A percentile compares a stretch with the other conserved stretches of the same genome.
Evolutionary conservation across 345 rosid species (phyloP).

Genomic region (Gossypium ekmanianum): DNA sequence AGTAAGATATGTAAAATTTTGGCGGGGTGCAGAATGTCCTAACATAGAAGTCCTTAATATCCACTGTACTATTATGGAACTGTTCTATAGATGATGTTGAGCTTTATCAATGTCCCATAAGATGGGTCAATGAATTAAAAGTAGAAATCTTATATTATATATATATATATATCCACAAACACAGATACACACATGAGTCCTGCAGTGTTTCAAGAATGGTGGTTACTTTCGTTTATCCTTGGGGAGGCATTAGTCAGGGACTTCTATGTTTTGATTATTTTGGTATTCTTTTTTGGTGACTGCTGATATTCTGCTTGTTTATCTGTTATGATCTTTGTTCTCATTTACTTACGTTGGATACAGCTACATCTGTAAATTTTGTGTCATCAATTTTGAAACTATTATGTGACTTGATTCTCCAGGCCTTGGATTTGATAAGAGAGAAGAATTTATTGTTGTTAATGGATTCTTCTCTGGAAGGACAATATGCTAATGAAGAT

Average conservation of each 20-base stretch:
- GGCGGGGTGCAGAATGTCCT: background rate
- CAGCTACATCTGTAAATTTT: background rate
- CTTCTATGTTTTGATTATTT: background rate
- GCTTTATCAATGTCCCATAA: background rate
- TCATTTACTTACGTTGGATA: background rate
- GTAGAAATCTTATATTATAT: background rate
- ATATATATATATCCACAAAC: background rate
- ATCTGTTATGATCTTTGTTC: background rate
- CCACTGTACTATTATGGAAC: background rate
- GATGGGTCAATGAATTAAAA: background rate
- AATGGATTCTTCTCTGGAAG: conserved; percentile 73
- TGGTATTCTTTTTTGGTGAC: background rate
- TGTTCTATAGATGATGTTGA: background rate
- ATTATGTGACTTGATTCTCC: conserved; percentile 16
- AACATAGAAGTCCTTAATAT: background rate
- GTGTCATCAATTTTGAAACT: background rate
- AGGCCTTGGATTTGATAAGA: conserved; percentile 70
- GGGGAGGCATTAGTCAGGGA: background rate
- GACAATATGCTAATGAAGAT: conserved; percentile 64
- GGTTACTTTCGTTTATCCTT: background rate
- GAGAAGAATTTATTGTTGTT: conserved; percentile 53
- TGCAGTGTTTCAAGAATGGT: background rate
- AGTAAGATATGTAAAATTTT: background rate
- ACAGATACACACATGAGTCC: background rate
- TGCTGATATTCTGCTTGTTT: background rate